Base-by-base conservation (phyloP, 2,329 filamentous ascomycete genomes). In the Penicillium thymicola region DNA sequence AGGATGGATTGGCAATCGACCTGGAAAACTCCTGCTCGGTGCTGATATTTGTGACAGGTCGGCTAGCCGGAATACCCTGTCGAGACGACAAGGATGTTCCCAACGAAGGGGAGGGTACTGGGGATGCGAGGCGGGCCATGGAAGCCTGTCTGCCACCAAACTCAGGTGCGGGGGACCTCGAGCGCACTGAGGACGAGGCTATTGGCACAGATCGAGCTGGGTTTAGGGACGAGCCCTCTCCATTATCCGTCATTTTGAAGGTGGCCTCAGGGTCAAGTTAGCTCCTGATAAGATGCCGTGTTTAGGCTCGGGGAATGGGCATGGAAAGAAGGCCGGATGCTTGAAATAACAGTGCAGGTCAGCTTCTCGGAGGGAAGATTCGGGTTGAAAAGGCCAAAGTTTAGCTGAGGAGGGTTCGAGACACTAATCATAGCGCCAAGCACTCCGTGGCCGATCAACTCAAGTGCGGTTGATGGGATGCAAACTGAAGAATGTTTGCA, bases 1-100 rank as follows among this genome's bases (percentile, higher is more conserved):
- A 88, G 23, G 84, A 82, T 61, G 74, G 74, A 62, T 76, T 79
- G 58, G 74, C 84, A 51, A 82, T 82, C 57, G 84, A 87, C 9
- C 87, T 52, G 14, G 54, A 80, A 37, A 95, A 81, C 27, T 75
- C 67, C 37, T 89, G 87, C 38, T 85, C 82, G 55, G 85, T 40
- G 38, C 28, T 74, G 21, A 78, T 79, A 21, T 57, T 56, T 28
- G 55, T 43, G 11, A 58, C 42, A 43, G 63, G 63, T 54, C 63
- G 36, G 77, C 65, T n/a, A 69, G 62, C 64, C 68, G 68, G 66
- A 68, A 62, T 63, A 77, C 70, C 60, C 59, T 81, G 79, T 54
- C 76, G 76, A 49, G 70, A 67, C 4, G 70, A 65, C 30, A 66
- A 59, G 10, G 69, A 71, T 44, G 66, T 71, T 2, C 63, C 64